Conservation (phyloP, 192 early-diverging fungal species). For the Nowakowskiella sp. region DNA sequence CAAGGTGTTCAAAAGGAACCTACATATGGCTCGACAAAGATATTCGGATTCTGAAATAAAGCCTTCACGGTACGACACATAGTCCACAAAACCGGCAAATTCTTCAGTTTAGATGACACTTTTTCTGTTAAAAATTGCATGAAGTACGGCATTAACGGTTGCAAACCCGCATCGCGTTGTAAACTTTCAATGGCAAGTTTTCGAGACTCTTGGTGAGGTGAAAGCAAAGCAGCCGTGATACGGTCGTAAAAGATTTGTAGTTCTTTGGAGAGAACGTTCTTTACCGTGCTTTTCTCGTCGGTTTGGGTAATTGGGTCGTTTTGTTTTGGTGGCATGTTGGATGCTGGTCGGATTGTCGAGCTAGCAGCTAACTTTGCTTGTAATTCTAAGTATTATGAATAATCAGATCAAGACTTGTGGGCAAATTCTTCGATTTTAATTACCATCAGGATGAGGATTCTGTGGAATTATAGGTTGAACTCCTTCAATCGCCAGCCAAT, state of each 20-base stretch:
- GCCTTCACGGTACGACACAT: conserved; percentile 76
- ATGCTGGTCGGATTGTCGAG: conserved; percentile 39
- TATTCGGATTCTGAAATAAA: conserved; percentile 74
- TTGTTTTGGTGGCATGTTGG: conserved; percentile 6
- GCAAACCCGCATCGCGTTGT: conserved; percentile 82
- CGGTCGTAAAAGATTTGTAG: conserved; percentile 91
- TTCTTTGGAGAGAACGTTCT: conserved; percentile 86
- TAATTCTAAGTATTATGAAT: background rate
- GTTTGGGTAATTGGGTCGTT: conserved; percentile 1
- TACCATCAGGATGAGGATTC: conserved; percentile 74
- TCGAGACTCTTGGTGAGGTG: conserved; percentile 57
- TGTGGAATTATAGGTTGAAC: conserved; percentile 95
- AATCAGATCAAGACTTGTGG: background rate
- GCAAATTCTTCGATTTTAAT: background rate
- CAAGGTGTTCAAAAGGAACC: conserved; percentile 2
- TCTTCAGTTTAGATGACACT: conserved; percentile 45
- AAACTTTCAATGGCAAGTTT: conserved; percentile 75
- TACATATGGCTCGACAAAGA: conserved; percentile 94
- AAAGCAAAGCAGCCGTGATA: conserved; percentile 70
- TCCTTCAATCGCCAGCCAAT: conserved; percentile 99
- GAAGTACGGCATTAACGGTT: conserved; percentile 92
- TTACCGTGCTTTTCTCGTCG: conserved; percentile 63
- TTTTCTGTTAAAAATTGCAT: conserved; percentile 85
- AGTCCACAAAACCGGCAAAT: conserved; percentile 56
- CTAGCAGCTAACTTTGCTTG: background rate